Evolutionary conservation across 805 yeast species (phyloP).

Genomic region (Vanderwaltozyma yarrowii): DNA sequence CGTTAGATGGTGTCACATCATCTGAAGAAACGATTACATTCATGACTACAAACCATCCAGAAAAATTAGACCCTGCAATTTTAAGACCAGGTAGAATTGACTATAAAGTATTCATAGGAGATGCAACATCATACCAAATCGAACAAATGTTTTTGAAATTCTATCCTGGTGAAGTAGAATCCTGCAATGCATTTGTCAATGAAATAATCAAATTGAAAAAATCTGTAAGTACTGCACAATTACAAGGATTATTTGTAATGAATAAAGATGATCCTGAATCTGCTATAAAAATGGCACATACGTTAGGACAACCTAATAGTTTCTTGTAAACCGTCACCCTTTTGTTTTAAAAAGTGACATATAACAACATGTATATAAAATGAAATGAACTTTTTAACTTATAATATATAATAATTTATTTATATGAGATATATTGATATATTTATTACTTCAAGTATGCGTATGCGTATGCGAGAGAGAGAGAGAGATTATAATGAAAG

Average conservation of each 20-base stretch:
- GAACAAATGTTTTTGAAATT: constrained; percentile 78
- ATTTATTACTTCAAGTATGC: too few relatives aligned
- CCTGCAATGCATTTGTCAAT: constrained; percentile 41
- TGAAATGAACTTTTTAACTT: too few relatives aligned
- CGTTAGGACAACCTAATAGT: constrained; percentile 21
- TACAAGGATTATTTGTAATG: constrained; percentile 91
- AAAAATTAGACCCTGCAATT: constrained; percentile 82
- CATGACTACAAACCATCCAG: constrained; percentile 98
- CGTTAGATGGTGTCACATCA: constrained; percentile 94
- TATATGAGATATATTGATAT: too few relatives aligned
- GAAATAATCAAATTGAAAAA: constrained; percentile 33
- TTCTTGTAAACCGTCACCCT: neutral
- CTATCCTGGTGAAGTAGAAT: constrained; percentile 52
- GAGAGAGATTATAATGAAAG: too few relatives aligned
- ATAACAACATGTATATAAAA: too few relatives aligned
- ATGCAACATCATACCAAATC: constrained; percentile 79
- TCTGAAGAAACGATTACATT: constrained; percentile 94
- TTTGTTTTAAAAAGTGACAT: too few relatives aligned
- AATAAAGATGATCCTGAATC: constrained; percentile 73
- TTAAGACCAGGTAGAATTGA: constrained; percentile 94
- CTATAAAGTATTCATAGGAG: constrained; percentile 67
- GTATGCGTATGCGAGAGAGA: too few relatives aligned
- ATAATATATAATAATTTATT: too few relatives aligned
- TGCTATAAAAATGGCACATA: constrained; percentile 56
- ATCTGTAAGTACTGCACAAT: constrained; percentile 80